Base-by-base conservation (phyloP, 2,329 filamentous ascomycete genomes). In the Zymoseptoria tritici region DNA sequence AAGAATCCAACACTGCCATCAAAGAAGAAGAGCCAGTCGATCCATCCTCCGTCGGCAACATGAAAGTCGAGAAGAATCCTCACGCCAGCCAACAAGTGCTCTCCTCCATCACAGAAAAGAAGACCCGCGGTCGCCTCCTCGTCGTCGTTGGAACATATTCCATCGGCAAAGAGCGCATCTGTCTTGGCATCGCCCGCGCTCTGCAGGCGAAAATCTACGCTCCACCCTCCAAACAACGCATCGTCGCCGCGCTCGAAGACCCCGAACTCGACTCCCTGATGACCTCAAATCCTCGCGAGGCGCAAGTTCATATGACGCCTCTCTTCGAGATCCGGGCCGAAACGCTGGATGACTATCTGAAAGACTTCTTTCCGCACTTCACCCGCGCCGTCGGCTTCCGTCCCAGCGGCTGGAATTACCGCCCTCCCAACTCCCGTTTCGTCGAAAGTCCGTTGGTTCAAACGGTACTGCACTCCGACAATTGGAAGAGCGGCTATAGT, bases 241-340 rank as follows among this genome's bases (percentile, higher is more conserved):
- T 97, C 24, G 92, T 91, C 75, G 81, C 83, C 21, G 91, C 91
- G 64, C 83, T 99, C 0, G 91, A 91, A 71, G 93, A 97, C 71
- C 81, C 88, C 0, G 92, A 96, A 70, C 82, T 99, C 4, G 80
- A 86, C 24, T 81, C 83, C 0, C 82, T 91, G 3, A 82, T 99
- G 68, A 99, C 94, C 0, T 81, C 81, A 7, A 79, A 97, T 71
- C 91, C 94, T 0, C 78, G 83, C 21, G 89, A 90, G 68, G 94
- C 94, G 0, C 93, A 97, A 74, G 91, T 99, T 0, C 94, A 99
- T 76, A 97, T 99, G 92, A 95, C 96, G 68, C 91, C 89, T 68
- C 81, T 99, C 9, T 94, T 94, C 81, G 93, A 97, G 74, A 91
- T 99, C 66, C 87, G 91, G 24, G 86, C 91, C 36, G 92, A 97